Base-by-base conservation (phyloP, 495 filamentous ascomycete species). In the Neurospora africana region DNA sequence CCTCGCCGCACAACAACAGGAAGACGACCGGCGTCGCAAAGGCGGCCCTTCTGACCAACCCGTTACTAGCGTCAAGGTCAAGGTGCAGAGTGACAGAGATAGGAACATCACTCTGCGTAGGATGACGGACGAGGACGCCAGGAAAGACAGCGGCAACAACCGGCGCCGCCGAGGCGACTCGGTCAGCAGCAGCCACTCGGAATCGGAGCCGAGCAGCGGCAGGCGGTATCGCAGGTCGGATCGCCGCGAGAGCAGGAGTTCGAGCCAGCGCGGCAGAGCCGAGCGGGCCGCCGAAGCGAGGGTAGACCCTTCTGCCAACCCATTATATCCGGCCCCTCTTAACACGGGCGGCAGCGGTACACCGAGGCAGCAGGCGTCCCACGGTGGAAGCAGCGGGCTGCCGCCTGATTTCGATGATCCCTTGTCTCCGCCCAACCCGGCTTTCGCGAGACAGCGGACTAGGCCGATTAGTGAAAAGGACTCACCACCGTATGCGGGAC, bases 21-120 rank as follows among this genome's bases (percentile, higher is more conserved):
- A 84, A 73, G 80, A 82, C 13, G 79, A 83, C 23, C 72, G 73
- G 6, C 76, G 75, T 11, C 81, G 80, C 43, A 80, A 83, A 41
- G 76, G 79, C 47, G 80, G 81, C 44, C 82, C 85, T 15, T 80
- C 83, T 19, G 87, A 87, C 15, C 87, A 89, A 21, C 90, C 92
- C 39, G 15, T 41, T 41, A 41, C 39, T 3, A 91, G 89, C 70
- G 88, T 96, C 68, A 93, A 93, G 81, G 85, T 97, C 35, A 90
- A 91, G 78, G 89, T 94, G 82, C 89, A 93, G 80, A 87, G 89
- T 69, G 91, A 97, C 75, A 78, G 79, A 30, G 90, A 91, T 70
- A 87, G 90, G 39, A 91, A 93, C 75, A 90, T 97, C 67, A 97
- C 93, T 13, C 84, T 97, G 23, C 87, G 93, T 30, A 86, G 91